A percentile compares a stretch with the other conserved stretches of the same genome.
These are phyloP conservation scores for Schizothecium vesticola DNA, from an alignment of 495 filamentous ascomycete genomes.

Conservation along the genomic window DNA sequence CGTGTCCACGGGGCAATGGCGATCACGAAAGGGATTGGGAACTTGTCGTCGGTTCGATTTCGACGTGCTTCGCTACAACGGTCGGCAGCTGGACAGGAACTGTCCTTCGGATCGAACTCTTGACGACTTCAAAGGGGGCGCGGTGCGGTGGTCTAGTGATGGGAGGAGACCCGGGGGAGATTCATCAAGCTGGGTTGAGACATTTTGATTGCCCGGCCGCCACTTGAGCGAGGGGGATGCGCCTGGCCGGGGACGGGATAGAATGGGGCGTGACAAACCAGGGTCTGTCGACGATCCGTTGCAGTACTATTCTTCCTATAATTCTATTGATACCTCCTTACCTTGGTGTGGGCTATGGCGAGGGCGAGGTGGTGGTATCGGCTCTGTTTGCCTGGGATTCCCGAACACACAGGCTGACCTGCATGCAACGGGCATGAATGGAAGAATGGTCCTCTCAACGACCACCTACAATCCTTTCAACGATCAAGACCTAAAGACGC, in stretches of 20 bases:
- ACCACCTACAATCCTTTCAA: background rate
- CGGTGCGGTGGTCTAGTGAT: background rate
- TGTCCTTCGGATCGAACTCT: background rate
- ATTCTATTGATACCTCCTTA: slow-evolving; percentile 11
- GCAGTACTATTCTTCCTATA: slow-evolving; percentile 8
- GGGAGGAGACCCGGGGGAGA: background rate
- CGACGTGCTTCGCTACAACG: background rate
- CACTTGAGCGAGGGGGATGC: background rate
- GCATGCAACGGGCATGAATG: background rate
- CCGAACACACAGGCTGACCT: background rate
- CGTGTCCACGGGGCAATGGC: background rate
- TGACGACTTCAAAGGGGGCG: background rate
- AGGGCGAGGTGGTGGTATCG: background rate
- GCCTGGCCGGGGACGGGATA: background rate
- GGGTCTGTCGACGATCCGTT: background rate
- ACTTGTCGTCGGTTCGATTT: background rate
- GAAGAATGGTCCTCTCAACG: no score
- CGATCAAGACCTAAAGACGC: no score
- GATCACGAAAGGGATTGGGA: background rate
- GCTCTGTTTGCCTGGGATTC: background rate
- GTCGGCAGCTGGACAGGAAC: background rate
- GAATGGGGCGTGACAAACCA: background rate
- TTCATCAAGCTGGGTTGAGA: slow-evolving; percentile 1
- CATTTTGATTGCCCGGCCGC: background rate
- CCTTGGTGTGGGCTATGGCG: background rate